These are phyloP conservation scores for Groenewaldozyma salmanticensis DNA, from an alignment of 805 yeast genomes.

Conservation along the genomic window DNA sequence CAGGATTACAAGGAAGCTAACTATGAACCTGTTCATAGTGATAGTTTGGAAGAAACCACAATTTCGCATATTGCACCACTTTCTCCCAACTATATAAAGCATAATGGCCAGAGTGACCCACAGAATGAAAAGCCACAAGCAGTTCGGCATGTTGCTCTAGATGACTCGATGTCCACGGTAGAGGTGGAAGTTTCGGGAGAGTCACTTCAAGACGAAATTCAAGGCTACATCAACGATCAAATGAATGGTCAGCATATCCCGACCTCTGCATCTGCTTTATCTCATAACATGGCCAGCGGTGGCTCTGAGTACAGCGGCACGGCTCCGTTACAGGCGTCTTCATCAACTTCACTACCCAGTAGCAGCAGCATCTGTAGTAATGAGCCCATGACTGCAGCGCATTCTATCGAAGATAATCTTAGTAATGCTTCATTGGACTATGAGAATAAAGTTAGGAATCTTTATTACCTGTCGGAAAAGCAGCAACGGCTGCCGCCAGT, in stretches of 20 bases:
- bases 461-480: no score
- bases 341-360: background rate
- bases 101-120: no score
- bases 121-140: no score
- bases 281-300: background rate
- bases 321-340: background rate
- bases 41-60: background rate
- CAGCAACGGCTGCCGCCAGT: background rate
- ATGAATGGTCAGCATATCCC: no score
- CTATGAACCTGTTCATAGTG: constrained; percentile 1
- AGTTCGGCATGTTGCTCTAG: no score
- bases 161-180: no score
- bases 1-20: background rate
- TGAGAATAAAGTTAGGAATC: no score
- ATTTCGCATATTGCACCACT: background rate
- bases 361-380: background rate
- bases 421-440: no score
- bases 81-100: background rate
- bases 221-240: no score
- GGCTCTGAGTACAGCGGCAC: background rate
- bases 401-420: background rate
- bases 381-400: background rate
- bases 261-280: background rate
- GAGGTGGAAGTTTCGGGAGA: no score
- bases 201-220: no score